These are phyloP conservation scores for Choiromyces venosus DNA, from an alignment of 495 filamentous ascomycete genomes.

Conservation along the genomic window DNA sequence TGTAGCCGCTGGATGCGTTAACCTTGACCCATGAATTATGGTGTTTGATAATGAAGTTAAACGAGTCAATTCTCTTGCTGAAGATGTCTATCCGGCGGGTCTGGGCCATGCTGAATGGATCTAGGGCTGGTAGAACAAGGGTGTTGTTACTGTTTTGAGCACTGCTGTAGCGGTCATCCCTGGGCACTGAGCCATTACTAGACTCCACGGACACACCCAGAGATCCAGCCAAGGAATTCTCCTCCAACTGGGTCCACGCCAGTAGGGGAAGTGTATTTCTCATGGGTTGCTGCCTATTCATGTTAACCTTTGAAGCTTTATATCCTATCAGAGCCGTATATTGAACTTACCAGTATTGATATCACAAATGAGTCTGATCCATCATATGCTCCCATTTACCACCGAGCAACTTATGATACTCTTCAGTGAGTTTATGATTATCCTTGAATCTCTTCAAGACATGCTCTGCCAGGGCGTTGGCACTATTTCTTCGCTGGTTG, in stretches of 20 bases:
- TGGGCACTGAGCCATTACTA: constrained; percentile 59
- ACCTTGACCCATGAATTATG: constrained; percentile 55
- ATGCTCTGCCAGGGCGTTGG: constrained; percentile 57
- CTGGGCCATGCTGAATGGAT: constrained; percentile 54
- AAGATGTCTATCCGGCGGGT: constrained; percentile 65
- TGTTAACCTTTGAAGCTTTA: neutral
- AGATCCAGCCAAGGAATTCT: constrained; percentile 56
- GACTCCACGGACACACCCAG: constrained; percentile 63
- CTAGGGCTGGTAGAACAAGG: constrained; percentile 55
- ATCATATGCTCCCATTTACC: constrained; percentile 74
- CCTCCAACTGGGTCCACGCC: constrained; percentile 53
- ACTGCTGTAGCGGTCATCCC: constrained; percentile 62
- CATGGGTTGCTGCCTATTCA: constrained; percentile 63
- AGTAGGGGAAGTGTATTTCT: constrained; percentile 60
- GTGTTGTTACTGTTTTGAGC: constrained; percentile 46
- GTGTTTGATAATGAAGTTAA: constrained; percentile 54
- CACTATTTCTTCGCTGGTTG: constrained; percentile 58
- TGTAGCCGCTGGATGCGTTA: constrained; percentile 52
- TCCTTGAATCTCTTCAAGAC: constrained; percentile 56
- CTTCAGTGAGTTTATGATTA: constrained; percentile 57
- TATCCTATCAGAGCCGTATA: neutral
- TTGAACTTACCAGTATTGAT: constrained; percentile 45
- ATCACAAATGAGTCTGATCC: constrained; percentile 55
- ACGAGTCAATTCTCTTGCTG: constrained; percentile 54
- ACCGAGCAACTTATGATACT: constrained; percentile 58